These are phyloP conservation scores for Galerina sulciceps DNA, from an alignment of 768 basidiomycete species.

Conservation along the genomic window DNA sequence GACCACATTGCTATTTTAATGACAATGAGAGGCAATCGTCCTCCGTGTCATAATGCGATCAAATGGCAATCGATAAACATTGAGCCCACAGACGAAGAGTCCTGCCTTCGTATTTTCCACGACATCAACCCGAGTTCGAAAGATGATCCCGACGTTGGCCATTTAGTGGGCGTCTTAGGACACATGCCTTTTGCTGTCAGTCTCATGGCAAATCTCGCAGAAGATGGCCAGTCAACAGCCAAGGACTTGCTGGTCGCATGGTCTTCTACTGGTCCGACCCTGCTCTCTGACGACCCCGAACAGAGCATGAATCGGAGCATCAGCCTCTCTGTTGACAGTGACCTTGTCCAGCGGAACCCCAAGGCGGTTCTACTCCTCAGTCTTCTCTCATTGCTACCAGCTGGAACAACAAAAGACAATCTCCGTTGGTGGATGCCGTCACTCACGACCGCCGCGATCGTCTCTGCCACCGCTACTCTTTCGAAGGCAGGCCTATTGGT, in stretches of 20 bases:
- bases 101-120: no score
- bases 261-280: constrained; percentile 1
- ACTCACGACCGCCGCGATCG: background rate
- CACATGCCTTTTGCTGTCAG: constrained; percentile 36
- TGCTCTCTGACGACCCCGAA: constrained; percentile 11
- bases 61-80: no score
- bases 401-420: background rate
- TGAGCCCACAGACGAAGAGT: no score
- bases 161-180: constrained; percentile 27
- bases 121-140: constrained; percentile 14
- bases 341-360: constrained; percentile 16
- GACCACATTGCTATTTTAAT: no score
- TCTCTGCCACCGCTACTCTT: background rate
- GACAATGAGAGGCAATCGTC: no score
- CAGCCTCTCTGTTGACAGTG: constrained; percentile 22
- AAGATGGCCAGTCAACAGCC: background rate
- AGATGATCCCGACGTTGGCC: constrained; percentile 21
- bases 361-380: constrained; percentile 22
- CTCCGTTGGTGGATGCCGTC: background rate
- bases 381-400: constrained; percentile 26
- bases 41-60: no score
- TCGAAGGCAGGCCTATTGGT: background rate
- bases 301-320: constrained; percentile 22
- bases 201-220: constrained; percentile 31
- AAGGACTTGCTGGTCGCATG: constrained; percentile 13